A percentile compares a stretch with the other conserved stretches of the same genome.
Conservation (phyloP, 2,329 filamentous ascomycete species). For the Amylocarpus encephaloides region DNA sequence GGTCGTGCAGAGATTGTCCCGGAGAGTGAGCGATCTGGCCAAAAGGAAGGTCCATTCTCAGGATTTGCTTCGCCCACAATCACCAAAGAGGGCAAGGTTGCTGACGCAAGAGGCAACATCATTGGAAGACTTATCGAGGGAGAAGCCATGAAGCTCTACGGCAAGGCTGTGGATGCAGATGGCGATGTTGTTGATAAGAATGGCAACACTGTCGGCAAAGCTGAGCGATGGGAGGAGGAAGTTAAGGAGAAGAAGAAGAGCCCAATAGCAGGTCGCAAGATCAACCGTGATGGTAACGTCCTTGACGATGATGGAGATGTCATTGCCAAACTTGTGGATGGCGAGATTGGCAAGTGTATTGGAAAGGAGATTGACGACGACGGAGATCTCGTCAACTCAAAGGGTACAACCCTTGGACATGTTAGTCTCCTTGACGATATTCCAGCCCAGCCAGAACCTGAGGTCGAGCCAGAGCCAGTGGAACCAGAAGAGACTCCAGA, state of each 20-base stretch:
- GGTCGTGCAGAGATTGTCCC: conserved; percentile 59
- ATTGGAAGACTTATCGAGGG: conserved; percentile 68
- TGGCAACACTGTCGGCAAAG: conserved; percentile 51
- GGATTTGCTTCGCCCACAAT: conserved; percentile 60
- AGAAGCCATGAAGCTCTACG: conserved; percentile 65
- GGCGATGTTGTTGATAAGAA: conserved; percentile 78
- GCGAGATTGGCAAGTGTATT: conserved; percentile 56
- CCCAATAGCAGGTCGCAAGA: conserved; percentile 46
- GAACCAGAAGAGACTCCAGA: conserved; percentile 41
- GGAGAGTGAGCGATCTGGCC: conserved; percentile 56
- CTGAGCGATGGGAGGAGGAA: conserved; percentile 53
- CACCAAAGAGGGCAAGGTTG: conserved; percentile 61
- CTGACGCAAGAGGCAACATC: conserved; percentile 59
- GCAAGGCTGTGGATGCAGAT: conserved; percentile 71
- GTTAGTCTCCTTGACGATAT: conserved; percentile 60
- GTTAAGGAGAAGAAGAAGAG: conserved; percentile 47
- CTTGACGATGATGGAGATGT: conserved; percentile 52
- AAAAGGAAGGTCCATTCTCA: conserved; percentile 62
- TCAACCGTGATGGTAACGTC: conserved; percentile 55
- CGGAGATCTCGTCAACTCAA: conserved; percentile 64
- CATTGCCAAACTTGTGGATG: conserved; percentile 62
- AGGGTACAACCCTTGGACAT: conserved; percentile 61
- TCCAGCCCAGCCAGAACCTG: conserved; percentile 32
- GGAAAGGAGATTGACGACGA: conserved; percentile 67
- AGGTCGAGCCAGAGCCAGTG: conserved; percentile 43